Evolutionary conservation across 805 yeast genomes (phyloP).

Genomic region (Cyberlindnera subsufficiens): DNA sequence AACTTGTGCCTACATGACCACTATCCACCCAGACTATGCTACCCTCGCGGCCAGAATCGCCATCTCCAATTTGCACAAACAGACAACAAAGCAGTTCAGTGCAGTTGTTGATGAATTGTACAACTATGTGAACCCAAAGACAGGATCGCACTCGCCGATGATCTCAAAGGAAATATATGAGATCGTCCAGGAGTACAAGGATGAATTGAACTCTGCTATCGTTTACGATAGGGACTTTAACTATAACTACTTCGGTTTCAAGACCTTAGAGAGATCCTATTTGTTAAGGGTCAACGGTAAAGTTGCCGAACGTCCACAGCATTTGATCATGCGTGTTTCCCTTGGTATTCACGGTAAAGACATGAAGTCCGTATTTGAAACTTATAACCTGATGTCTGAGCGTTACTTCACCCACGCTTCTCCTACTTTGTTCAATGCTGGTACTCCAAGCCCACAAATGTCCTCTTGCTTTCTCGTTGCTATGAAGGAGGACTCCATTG

Average conservation of each 20-base stretch:
- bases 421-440: conserved; percentile 92
- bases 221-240: conserved; percentile 72
- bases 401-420: conserved; percentile 91
- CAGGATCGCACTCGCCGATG: conserved; percentile 51
- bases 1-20: conserved; percentile 96
- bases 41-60: conserved; percentile 94
- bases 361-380: conserved; percentile 62
- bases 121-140: conserved; percentile 77
- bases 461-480: conserved; percentile 91
- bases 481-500: conserved; percentile 92
- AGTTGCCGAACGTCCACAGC: conserved; percentile 91
- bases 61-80: conserved; percentile 89
- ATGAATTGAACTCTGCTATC: conserved; percentile 66
- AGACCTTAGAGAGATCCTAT: conserved; percentile 87
- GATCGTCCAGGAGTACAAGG: conserved; percentile 57
- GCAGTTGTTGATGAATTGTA: conserved; percentile 70
- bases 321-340: conserved; percentile 83
- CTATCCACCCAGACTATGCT: conserved; percentile 97
- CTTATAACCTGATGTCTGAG: conserved; percentile 82
- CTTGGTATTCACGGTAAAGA: conserved; percentile 80
- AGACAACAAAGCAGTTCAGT: conserved; percentile 82
- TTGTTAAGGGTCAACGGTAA: conserved; percentile 56
- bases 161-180: conserved; percentile 61
- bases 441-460: conserved; percentile 77
- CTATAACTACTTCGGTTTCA: conserved; percentile 83